Percentiles rank a stretch among this genome's conserved stretches.
Evolutionary conservation across 192 early-diverging fungal species (phyloP).

Genomic region (Gamsiella multidivaricata): DNA sequence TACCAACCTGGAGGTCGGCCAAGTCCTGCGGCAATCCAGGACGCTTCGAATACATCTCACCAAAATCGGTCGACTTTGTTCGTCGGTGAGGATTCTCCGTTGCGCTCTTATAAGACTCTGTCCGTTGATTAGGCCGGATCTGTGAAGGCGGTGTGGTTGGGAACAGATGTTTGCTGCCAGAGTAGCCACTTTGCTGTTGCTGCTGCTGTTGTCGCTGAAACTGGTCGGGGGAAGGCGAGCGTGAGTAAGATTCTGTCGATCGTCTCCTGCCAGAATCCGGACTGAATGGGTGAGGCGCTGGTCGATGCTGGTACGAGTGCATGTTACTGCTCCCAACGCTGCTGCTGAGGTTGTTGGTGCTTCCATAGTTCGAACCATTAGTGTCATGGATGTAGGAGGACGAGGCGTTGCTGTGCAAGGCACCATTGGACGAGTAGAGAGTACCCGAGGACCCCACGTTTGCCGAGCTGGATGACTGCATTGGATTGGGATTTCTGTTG

Average conservation of each 20-base stretch:
- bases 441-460: conserved; percentile 6
- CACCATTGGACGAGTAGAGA: not conserved
- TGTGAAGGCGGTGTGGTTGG: conserved; percentile 34
- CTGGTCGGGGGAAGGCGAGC: conserved; percentile 35
- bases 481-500: conserved; percentile 4
- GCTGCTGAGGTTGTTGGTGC: conserved; percentile 14
- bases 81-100: conserved; percentile 26
- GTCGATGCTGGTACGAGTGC: conserved; percentile 11
- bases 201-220: conserved; percentile 7
- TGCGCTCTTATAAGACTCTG: conserved; percentile 15
- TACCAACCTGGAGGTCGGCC: conserved; percentile 1
- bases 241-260: conserved; percentile 33
- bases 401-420: conserved; percentile 1
- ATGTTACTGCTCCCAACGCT: not conserved
- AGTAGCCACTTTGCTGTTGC: not conserved
- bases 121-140: conserved; percentile 8
- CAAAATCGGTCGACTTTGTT: conserved; percentile 40
- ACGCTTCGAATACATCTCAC: conserved; percentile 30
- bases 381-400: conserved; percentile 5
- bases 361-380: conserved; percentile 5
- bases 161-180: conserved; percentile 17
- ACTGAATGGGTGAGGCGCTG: conserved; percentile 18
- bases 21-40: conserved; percentile 24
- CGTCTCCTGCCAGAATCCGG: conserved; percentile 30
- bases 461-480: not conserved